phyloP scores from a whole-genome alignment of 2,329 filamentous ascomycete genomes.

The Aspergillus sclerotialis region DNA sequence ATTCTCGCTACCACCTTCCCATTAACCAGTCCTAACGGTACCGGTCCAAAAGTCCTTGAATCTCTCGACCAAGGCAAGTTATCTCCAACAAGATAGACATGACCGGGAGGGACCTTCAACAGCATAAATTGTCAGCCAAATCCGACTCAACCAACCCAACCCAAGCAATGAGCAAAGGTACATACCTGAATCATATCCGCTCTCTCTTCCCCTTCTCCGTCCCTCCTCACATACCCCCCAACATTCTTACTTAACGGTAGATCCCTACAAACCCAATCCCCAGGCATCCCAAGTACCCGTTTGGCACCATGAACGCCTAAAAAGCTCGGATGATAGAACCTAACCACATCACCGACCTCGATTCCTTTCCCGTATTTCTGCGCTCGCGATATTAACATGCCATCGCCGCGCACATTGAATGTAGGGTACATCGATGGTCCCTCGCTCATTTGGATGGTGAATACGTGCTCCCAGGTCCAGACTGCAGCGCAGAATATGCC shows the following conservation, averaged over 20 bases:
- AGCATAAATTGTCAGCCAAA: conserved; percentile 4
- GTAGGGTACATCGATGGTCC: conserved; percentile 91
- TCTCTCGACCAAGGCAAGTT: conserved; percentile 79
- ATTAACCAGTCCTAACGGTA: conserved; percentile 76
- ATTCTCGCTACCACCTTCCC: conserved; percentile 66
- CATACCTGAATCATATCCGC: conserved; percentile 49
- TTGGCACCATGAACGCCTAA: conserved; percentile 62
- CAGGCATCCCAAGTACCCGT: conserved; percentile 68
- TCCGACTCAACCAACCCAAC: too few relatives aligned
- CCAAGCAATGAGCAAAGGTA: too few relatives aligned
- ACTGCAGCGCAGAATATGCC: conserved; percentile 30
- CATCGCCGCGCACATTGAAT: conserved; percentile 60
- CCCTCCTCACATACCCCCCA: conserved; percentile 9
- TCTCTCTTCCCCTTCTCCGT: conserved; percentile 5
- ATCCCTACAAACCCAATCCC: conserved; percentile 46
- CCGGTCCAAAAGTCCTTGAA: conserved; percentile 75
- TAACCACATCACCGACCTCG: conserved; percentile 75
- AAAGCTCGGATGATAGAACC: conserved; percentile 67
- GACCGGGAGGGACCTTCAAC: conserved; percentile 72
- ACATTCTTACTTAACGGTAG: conserved; percentile 25
- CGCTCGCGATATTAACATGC: conserved; percentile 60
- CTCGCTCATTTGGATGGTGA: conserved; percentile 51
- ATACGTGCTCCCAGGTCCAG: conserved; percentile 51
- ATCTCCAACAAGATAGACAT: conserved; percentile 87
- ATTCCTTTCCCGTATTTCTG: conserved; percentile 62